Base-by-base conservation (phyloP, 345 rosid species). In the Hibiscus mutabilis region DNA sequence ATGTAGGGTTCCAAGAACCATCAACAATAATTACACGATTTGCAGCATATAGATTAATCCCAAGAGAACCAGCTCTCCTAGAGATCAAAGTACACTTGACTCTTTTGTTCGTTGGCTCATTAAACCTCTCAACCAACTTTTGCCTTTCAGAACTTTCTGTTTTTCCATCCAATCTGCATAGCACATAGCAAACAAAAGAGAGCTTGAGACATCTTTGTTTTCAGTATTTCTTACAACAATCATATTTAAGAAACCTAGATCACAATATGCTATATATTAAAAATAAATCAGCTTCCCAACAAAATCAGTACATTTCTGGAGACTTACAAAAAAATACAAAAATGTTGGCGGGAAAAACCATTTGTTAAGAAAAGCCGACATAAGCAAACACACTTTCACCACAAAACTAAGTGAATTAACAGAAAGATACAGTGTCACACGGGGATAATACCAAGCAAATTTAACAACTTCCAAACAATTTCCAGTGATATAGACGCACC, bases 1-100 rank as follows among this genome's bases (percentile, higher is more conserved):
- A 87, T 10, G 99, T 96, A 64, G 99, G 99, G 84, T 96, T 96
- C 99, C 99, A 96, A 55, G 99, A 96, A 69, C 99, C 98, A 79
- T 96, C 99, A 46, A 96, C 98, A 60, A 96, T 96, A 75, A 96
- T 79, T 35, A 96, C 99, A 73, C 97, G 99, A 80, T 96, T 96
- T 76, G 99, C 99, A 79, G 99, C 85, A 84, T 91, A 86, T 40
- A 96, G 96, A 84, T 96, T 96, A 74, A 96, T 96, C 69, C 99
- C 99, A 25, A 96, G 89, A 73, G 98, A 96, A 73, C 99, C 98
- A 56, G 99, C 98, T 79, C 96, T 88, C 12, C 98, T 96, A 66
- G 99, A 92, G 65, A 96, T 92, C 61, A 96, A 79, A 82, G 96
- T 85, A 79, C 99, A 96, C 79, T 92, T 96, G 71, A 87, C 98